Percentiles rank a stretch among this genome's conserved stretches.
Conservation (phyloP, 2,329 filamentous ascomycete genomes). For the Fusarium verrucosum region DNA sequence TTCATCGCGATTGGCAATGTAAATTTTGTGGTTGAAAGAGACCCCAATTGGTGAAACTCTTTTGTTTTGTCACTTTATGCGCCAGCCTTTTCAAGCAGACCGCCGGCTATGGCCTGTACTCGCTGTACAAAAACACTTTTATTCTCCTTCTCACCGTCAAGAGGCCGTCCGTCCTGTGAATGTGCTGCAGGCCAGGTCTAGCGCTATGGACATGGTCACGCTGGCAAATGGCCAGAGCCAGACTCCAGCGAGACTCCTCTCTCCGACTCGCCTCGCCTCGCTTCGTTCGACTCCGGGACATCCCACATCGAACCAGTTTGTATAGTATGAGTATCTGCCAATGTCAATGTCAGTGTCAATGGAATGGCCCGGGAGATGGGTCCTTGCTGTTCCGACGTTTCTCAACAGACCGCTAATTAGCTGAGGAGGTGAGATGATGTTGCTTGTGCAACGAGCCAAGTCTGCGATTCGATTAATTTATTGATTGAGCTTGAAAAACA, state of each 20-base stretch:
- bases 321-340: slow-evolving; percentile 4
- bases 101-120: slow-evolving; percentile 14
- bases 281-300: slow-evolving; percentile 4
- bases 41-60: slow-evolving; percentile 24
- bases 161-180: slow-evolving; percentile 19
- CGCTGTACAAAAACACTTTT: background rate
- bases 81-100: slow-evolving; percentile 11
- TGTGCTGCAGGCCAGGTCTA: slow-evolving; percentile 28
- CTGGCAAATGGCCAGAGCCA: slow-evolving; percentile 32
- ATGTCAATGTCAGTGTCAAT: slow-evolving; percentile 5
- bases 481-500: slow-evolving; percentile 1
- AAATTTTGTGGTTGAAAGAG: background rate
- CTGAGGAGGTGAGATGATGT: slow-evolving; percentile 4
- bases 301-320: slow-evolving; percentile 20
- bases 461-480: slow-evolving; percentile 3
- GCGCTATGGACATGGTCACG: slow-evolving; percentile 33
- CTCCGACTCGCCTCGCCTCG: slow-evolving; percentile 25
- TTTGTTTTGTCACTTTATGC: slow-evolving; percentile 14
- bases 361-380: slow-evolving; percentile 19
- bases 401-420: slow-evolving; percentile 33
- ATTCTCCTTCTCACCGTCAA: slow-evolving; percentile 12
- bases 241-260: slow-evolving; percentile 26
- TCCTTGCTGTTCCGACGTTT: slow-evolving; percentile 26
- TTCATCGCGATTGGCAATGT: slow-evolving; percentile 15
- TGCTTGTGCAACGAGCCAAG: slow-evolving; percentile 7